phyloP scores from a whole-genome alignment of 164 flowering plant genomes.

The Aristolochia californica region DNA sequence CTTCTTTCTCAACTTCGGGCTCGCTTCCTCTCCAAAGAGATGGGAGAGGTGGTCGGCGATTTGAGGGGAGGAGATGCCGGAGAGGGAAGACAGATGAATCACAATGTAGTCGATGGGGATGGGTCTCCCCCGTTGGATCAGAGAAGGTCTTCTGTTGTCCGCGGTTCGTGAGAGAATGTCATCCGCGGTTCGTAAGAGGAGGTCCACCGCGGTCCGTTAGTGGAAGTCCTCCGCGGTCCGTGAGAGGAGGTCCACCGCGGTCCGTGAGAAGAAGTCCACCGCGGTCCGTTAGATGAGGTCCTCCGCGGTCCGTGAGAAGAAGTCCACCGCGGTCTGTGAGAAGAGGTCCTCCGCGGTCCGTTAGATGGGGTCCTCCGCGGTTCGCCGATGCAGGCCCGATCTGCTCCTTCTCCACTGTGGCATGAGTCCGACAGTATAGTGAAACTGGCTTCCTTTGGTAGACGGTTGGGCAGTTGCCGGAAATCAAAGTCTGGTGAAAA shows the following conservation, averaged over 20 bases:
- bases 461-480: slow-evolving; percentile 42
- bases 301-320: no score
- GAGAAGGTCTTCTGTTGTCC: no score
- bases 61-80: slow-evolving; percentile 34
- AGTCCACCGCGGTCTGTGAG: no score
- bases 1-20: slow-evolving; percentile 27
- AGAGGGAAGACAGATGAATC: slow-evolving; percentile 31
- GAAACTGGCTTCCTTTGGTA: slow-evolving; percentile 55
- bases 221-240: no score
- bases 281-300: no score
- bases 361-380: not conserved
- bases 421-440: slow-evolving; percentile 78
- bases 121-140: slow-evolving; percentile 9
- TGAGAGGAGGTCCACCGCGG: no score
- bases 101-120: slow-evolving; percentile 37
- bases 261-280: no score
- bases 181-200: no score
- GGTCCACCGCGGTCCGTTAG: no score
- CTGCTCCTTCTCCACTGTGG: slow-evolving; percentile 81
- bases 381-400: slow-evolving; percentile 36
- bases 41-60: slow-evolving; percentile 37
- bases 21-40: slow-evolving; percentile 39
- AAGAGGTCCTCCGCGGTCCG: no score
- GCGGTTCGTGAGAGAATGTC: no score
- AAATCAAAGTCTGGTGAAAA: slow-evolving; percentile 57